Conservation (phyloP, 257 asterid species). For the Mentha longifolia region DNA sequence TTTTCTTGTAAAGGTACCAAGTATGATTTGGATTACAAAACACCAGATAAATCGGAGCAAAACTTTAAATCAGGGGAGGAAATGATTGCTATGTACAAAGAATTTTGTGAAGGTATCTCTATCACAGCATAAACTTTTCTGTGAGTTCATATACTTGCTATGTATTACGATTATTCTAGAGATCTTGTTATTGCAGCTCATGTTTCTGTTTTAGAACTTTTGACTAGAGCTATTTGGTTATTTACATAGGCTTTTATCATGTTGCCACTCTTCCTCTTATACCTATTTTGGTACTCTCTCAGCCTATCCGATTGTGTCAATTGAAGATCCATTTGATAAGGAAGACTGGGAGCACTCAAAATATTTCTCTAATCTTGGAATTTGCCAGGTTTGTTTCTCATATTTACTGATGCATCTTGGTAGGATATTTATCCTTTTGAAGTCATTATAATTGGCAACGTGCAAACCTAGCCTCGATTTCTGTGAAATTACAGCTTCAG, state of each 20-base stretch:
- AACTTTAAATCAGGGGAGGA: conserved; percentile 94
- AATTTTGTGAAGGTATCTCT: conserved; percentile 76
- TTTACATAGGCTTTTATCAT: conserved; percentile 16
- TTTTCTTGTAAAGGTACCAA: conserved; percentile 72
- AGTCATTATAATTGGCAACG: conserved; percentile 1
- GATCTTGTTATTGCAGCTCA: conserved; percentile 35
- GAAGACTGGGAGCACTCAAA: conserved; percentile 98
- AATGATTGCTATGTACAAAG: conserved; percentile 86
- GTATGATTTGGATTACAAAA: conserved; percentile 87
- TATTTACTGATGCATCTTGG: conserved; percentile 30
- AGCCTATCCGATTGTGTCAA: conserved; percentile 91
- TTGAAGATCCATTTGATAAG: conserved; percentile 99
- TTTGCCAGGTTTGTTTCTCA: conserved; percentile 77
- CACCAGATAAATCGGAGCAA: conserved; percentile 84
- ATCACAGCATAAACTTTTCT: conserved; percentile 19
- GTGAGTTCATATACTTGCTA: conserved; percentile 21
- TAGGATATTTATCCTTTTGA: conserved; percentile 29
- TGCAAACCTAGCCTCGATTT: conserved; percentile 10
- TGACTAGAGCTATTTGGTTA: conserved; percentile 4
- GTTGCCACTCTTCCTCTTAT: conserved; percentile 27
- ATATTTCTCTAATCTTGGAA: conserved; percentile 65
- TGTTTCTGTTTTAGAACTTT: conserved; percentile 26
- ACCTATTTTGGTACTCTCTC: conserved; percentile 33
- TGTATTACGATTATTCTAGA: conserved; percentile 46
- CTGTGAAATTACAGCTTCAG: background rate